Evolutionary conservation across 192 early-diverging fungal genomes (phyloP).

Genomic region (Jimgerdemannia lactiflua): DNA sequence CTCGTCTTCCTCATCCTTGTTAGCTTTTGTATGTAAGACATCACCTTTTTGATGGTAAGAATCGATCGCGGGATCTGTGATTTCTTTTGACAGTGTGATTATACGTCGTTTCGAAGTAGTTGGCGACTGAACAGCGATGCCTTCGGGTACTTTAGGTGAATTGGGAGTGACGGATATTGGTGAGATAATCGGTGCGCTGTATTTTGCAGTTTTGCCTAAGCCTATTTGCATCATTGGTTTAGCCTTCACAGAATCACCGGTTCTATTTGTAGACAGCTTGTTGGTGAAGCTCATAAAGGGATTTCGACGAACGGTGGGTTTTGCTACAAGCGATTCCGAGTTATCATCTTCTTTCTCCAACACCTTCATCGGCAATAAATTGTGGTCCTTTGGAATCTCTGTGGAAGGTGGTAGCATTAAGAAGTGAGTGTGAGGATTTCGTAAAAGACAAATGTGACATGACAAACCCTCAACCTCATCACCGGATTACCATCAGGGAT

Average conservation of each 20-base stretch:
- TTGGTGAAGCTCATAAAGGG: slow-evolving; percentile 4
- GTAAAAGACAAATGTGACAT: no score
- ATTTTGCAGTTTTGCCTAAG: background rate
- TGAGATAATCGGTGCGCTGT: background rate
- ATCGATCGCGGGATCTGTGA: slow-evolving; percentile 13
- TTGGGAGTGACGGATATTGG: background rate
- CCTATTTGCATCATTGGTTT: slow-evolving; percentile 14
- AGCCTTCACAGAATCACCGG: background rate
- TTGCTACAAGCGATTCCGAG: slow-evolving; percentile 5
- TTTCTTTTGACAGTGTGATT: slow-evolving; percentile 9
- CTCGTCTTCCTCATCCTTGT: slow-evolving; percentile 51
- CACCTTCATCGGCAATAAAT: slow-evolving; percentile 10
- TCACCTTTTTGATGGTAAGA: no score
- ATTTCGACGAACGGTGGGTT: slow-evolving; percentile 11
- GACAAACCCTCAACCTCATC: slow-evolving; percentile 6
- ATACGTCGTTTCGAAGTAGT: slow-evolving; percentile 11
- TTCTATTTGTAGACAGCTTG: background rate
- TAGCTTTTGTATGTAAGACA: slow-evolving; percentile 15
- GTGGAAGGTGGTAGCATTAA: background rate
- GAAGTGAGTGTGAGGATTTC: no score
- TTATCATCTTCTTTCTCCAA: slow-evolving; percentile 9
- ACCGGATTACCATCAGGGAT: slow-evolving; percentile 1
- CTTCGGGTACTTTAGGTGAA: background rate
- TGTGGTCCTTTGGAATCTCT: background rate
- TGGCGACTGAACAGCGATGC: no score